These are phyloP conservation scores for Teratosphaeriaceae sp. DNA, from an alignment of 2,329 filamentous ascomycete species.

Conservation along the genomic window DNA sequence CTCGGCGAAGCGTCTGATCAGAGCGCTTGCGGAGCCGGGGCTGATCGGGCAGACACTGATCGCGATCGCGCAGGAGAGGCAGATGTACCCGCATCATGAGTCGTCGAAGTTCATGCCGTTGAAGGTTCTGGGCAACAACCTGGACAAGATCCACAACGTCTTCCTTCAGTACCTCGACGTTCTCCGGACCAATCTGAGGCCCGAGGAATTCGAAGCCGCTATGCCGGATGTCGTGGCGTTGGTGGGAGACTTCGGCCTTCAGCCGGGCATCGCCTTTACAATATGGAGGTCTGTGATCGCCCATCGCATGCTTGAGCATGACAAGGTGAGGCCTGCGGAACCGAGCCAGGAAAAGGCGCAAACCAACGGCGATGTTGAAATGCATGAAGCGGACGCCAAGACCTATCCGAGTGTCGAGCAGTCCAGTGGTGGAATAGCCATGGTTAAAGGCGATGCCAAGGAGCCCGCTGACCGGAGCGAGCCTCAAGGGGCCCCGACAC, in stretches of 20 bases:
- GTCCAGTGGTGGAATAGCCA: constrained; percentile 3
- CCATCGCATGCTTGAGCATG: constrained; percentile 50
- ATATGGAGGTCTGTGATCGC: constrained; percentile 70
- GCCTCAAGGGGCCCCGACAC: constrained; percentile 7
- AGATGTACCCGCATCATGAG: constrained; percentile 73
- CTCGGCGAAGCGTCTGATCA: constrained; percentile 73
- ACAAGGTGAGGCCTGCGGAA: constrained; percentile 26
- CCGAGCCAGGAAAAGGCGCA: constrained; percentile 12
- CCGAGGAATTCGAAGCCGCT: constrained; percentile 68
- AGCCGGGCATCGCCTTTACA: constrained; percentile 75
- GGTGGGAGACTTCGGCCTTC: constrained; percentile 71
- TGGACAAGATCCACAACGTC: constrained; percentile 84
- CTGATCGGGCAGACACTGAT: constrained; percentile 80
- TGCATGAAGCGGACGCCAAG: constrained; percentile 33
- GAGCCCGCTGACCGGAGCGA: constrained; percentile 26
- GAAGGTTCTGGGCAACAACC: constrained; percentile 79
- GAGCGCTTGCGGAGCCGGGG: constrained; percentile 67
- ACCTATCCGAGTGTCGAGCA: background rate
- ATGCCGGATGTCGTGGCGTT: constrained; percentile 70
- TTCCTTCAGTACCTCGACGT: constrained; percentile 86
- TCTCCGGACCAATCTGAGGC: constrained; percentile 69
- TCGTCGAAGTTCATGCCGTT: constrained; percentile 70
- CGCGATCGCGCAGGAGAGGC: constrained; percentile 81
- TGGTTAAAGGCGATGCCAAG: constrained; percentile 14
- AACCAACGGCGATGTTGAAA: constrained; percentile 50